Evolutionary conservation across 208 protist species (phyloP), one percentile per base, ranked within the genome.

Genomic region (Leishmania major): DNA sequence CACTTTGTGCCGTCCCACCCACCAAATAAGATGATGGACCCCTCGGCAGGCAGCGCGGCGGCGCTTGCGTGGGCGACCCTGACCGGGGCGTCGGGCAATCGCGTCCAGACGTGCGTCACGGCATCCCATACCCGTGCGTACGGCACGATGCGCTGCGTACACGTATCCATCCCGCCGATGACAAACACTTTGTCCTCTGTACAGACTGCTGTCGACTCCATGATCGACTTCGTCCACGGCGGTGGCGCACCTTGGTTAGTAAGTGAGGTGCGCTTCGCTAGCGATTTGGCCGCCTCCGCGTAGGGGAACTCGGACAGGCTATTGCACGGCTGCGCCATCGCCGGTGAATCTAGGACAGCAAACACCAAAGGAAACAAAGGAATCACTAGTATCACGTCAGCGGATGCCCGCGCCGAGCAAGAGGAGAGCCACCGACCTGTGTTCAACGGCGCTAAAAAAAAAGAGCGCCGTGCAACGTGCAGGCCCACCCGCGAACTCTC

Each of bases 1-100:
- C 77, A 80, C 45, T 57, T 40, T 64, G 72, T 60, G 43, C 64
- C 77, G 31, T 80, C 77, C 77, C 77, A 80, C 17, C 77, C 77
- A 28, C 77, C 77, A 45, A 80, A 80, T 19, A 80, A 69, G 28
- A 80, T 43, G 40, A 80, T 40, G 49, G 77, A 80, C 28, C 47
- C 62, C 4, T 71, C 64, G 22, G 3, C 43, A 45, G 77, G 77
- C 64, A 80, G 45, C n/a, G 77, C 60, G 11, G 45, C 77, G 31
- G 77, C 77, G 62, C 77, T 72, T n/a, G 60, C 77, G 7, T 73
- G 64, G 28, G 77, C n/a, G 25, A 80, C 77, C 17, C 49, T 64
- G 31, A 80, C 62, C 37, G 77, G 77, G 57, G 77, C 60, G 28
- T 80, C 77, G n/a, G 64, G 77, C 45, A 80, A 15, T 53, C 77